Conservation (phyloP, 2,329 filamentous ascomycete species). For the Chaetomium sp. region DNA sequence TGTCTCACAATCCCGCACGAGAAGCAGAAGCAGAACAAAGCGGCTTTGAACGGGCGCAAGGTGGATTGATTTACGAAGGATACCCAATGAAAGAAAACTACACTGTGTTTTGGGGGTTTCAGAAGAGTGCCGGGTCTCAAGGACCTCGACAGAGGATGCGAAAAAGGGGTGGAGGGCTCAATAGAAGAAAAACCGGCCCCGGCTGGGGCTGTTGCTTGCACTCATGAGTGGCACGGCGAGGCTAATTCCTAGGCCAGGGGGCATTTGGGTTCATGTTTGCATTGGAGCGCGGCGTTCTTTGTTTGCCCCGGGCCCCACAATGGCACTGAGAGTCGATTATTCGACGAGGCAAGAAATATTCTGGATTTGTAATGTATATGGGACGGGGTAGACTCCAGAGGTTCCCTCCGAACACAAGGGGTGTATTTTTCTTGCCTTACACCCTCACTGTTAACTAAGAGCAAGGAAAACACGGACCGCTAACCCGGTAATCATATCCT, state of each 20-base stretch:
- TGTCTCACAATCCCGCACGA: slow-evolving; percentile 75
- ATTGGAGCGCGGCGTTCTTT: slow-evolving; percentile 10
- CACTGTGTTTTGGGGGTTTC: background rate
- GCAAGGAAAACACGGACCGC: too few relatives aligned
- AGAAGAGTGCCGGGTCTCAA: too few relatives aligned
- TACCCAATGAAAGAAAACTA: background rate
- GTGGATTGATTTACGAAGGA: background rate
- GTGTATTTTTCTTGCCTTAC: background rate
- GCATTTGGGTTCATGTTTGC: slow-evolving; percentile 11
- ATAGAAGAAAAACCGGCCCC: background rate
- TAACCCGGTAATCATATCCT: too few relatives aligned
- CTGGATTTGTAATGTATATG: background rate
- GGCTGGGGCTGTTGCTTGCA: background rate
- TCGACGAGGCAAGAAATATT: background rate
- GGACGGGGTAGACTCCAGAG: too few relatives aligned
- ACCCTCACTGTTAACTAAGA: too few relatives aligned
- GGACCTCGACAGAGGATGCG: too few relatives aligned
- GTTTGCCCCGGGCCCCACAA: background rate
- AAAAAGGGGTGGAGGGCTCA: background rate
- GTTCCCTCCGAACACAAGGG: too few relatives aligned
- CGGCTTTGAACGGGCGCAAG: slow-evolving; percentile 21
- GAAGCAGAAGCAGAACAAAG: slow-evolving; percentile 45
- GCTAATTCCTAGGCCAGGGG: background rate
- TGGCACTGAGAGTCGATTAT: background rate
- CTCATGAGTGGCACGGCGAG: background rate